phyloP scores from a whole-genome alignment of 192 early-diverging fungal genomes.

The Backusella sp. region DNA sequence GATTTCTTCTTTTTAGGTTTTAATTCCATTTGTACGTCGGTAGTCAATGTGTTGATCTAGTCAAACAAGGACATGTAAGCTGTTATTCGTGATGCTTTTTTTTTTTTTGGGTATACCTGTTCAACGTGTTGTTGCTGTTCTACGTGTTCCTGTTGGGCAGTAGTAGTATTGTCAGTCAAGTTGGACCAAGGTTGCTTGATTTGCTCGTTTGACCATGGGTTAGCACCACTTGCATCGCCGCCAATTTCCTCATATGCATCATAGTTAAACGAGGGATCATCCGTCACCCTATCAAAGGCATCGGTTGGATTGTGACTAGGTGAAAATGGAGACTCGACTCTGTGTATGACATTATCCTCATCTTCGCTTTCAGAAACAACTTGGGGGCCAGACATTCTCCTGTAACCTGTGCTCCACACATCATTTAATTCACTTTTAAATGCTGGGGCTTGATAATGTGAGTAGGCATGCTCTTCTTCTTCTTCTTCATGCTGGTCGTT shows the following conservation, averaged over 20 bases:
- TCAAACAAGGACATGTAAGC: neutral
- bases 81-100: too few species aligned
- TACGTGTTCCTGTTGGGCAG: neutral
- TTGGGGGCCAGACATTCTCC: slow-evolving; percentile 28
- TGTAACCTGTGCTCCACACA: slow-evolving; percentile 31
- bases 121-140: neutral
- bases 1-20: slow-evolving; percentile 6
- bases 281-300: neutral
- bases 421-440: slow-evolving; percentile 31
- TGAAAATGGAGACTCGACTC: neutral
- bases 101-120: too few species aligned
- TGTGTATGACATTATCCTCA: slow-evolving; percentile 1
- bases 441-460: neutral
- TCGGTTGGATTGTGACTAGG: neutral
- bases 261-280: neutral
- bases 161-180: neutral
- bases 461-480: neutral
- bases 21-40: neutral
- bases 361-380: slow-evolving; percentile 30
- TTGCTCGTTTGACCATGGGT: slow-evolving; percentile 22
- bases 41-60: neutral
- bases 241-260: slow-evolving; percentile 48
- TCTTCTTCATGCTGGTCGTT: neutral
- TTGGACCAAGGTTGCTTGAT: neutral
- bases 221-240: slow-evolving; percentile 20